Conservation (phyloP, 2,329 filamentous ascomycete species). For the Fusarium verticillioides region DNA sequence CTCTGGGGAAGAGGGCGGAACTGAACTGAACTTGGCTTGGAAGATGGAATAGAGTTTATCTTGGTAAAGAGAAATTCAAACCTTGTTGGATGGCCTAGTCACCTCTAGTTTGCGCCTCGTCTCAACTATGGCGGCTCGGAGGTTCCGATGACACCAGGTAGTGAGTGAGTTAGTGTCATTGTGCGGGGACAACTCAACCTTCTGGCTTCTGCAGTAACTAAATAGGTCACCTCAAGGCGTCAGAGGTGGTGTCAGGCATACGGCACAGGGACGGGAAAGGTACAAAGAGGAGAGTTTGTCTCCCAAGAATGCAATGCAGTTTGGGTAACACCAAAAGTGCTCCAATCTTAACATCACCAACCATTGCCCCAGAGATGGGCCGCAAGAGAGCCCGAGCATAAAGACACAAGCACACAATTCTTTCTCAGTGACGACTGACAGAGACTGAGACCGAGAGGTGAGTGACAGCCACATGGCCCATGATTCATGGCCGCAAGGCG, state of each 20-base stretch:
- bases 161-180: background rate
- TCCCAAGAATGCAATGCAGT: constrained; percentile 25
- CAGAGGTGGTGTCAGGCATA: constrained; percentile 24
- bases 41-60: constrained; percentile 30
- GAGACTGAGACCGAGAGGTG: background rate
- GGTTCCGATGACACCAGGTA: constrained; percentile 25
- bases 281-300: constrained; percentile 30
- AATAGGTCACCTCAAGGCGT: background rate
- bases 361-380: constrained; percentile 1
- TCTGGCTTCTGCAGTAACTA: constrained; percentile 15
- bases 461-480: constrained; percentile 21
- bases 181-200: constrained; percentile 16
- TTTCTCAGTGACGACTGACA: background rate
- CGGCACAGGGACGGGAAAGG: constrained; percentile 1
- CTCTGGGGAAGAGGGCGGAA: background rate
- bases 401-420: background rate
- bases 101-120: constrained; percentile 24
- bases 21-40: background rate
- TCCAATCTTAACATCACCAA: constrained; percentile 1
- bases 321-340: constrained; percentile 32
- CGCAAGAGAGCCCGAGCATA: constrained; percentile 14
- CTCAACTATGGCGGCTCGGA: constrained; percentile 24
- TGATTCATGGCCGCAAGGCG: constrained; percentile 26
- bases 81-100: constrained; percentile 12
- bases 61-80: constrained; percentile 18